Percentiles rank a stretch among this genome's conserved stretches.
These are phyloP conservation scores for Phytophthora pluvialis DNA, from an alignment of 352 stramenopile species.

Conservation along the genomic window DNA sequence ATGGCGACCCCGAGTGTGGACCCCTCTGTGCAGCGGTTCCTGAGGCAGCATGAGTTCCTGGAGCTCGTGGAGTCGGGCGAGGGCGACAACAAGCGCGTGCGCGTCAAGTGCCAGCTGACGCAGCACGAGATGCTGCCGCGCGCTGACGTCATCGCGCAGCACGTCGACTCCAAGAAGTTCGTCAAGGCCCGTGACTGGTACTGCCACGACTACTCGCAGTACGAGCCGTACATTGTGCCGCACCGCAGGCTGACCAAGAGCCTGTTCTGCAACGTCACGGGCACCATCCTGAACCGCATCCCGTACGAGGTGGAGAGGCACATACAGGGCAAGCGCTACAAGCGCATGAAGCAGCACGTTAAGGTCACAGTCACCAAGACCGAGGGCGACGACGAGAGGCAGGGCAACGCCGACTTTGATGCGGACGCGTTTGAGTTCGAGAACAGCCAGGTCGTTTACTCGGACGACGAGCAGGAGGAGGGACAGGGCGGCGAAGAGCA, in stretches of 20 bases:
- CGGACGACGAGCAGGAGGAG: conserved; percentile 67
- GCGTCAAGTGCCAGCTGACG: conserved; percentile 76
- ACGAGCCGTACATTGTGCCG: conserved; percentile 90
- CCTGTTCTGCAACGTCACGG: conserved; percentile 90
- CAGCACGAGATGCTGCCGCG: conserved; percentile 81
- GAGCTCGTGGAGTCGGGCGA: conserved; percentile 57
- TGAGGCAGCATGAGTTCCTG: conserved; percentile 59
- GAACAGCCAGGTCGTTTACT: conserved; percentile 76
- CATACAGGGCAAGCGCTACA: conserved; percentile 89
- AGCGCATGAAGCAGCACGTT: conserved; percentile 79
- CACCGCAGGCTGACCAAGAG: conserved; percentile 86
- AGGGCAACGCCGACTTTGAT: conserved; percentile 61
- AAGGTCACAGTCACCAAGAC: conserved; percentile 50
- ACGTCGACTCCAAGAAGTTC: conserved; percentile 85
- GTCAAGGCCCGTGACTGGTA: conserved; percentile 88
- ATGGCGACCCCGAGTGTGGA: conserved; percentile 36
- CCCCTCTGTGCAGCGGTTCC: conserved; percentile 46
- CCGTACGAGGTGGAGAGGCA: conserved; percentile 89
- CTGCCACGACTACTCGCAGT: conserved; percentile 91
- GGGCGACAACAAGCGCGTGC: conserved; percentile 52
- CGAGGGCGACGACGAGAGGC: conserved; percentile 36
- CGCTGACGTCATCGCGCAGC: conserved; percentile 61
- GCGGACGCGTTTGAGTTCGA: conserved; percentile 86
- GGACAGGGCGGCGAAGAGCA: conserved; percentile 27
- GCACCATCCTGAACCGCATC: conserved; percentile 89